A percentile compares a stretch with the other conserved stretches of the same genome.
Conservation (phyloP, 805 yeast species). For the Komagataella pastoris region DNA sequence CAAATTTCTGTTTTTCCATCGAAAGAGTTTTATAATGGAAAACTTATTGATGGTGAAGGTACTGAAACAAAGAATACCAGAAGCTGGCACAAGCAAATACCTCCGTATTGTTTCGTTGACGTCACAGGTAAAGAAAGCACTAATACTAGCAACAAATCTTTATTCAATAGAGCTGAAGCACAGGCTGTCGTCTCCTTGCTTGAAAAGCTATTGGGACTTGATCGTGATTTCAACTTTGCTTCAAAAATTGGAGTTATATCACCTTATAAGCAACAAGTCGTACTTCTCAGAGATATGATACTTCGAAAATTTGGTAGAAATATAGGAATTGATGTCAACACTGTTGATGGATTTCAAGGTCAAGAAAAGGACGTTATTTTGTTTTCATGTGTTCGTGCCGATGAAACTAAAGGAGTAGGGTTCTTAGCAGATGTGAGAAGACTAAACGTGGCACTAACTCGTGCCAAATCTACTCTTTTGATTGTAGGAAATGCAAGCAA, state of each 20-base stretch:
- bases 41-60: slow-evolving; percentile 65
- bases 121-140: slow-evolving; percentile 53
- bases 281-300: slow-evolving; percentile 44
- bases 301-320: slow-evolving; percentile 43
- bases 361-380: slow-evolving; percentile 92
- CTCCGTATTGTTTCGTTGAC: slow-evolving; percentile 75
- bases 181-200: slow-evolving; percentile 57
- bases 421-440: slow-evolving; percentile 85
- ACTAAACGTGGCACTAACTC: slow-evolving; percentile 93
- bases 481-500: slow-evolving; percentile 72
- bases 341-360: slow-evolving; percentile 97
- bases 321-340: slow-evolving; percentile 73
- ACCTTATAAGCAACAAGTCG: slow-evolving; percentile 85
- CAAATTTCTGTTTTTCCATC: slow-evolving; percentile 82
- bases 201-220: slow-evolving; percentile 32
- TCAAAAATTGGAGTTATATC: slow-evolving; percentile 85
- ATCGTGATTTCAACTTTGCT: slow-evolving; percentile 38
- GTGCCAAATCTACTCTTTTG: slow-evolving; percentile 91
- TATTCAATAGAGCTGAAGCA: slow-evolving; percentile 62
- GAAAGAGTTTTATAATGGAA: slow-evolving; percentile 60
- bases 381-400: slow-evolving; percentile 91
- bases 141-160: slow-evolving; percentile 53
- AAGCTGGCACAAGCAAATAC: slow-evolving; percentile 60
- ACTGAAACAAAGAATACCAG: slow-evolving; percentile 46
- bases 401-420: slow-evolving; percentile 59